Evolutionary conservation across 1,284 basidiomycete species (phyloP), one percentile per base, ranked within the genome.

Genomic region (Cystodermella granulosa): DNA sequence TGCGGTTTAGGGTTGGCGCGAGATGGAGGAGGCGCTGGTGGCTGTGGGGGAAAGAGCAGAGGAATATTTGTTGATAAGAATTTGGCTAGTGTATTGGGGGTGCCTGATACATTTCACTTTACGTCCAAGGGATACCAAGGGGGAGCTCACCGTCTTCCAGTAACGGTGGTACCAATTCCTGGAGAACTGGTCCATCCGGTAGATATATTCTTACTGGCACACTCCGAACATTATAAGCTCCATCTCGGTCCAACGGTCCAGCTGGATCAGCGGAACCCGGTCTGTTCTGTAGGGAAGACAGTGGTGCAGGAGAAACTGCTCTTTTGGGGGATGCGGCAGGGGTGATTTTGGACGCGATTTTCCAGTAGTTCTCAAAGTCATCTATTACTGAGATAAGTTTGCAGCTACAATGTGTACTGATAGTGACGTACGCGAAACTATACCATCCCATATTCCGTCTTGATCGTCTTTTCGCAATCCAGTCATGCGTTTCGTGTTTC

Each of bases 341-440:
- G 43, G 85, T 81, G 53, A 98, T 78, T 60, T 94, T 93, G 8
- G 85, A 80, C 2, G 91, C 91, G 53, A 97, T 87, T 34, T 87
- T 80, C 83, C 90, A 93, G 60, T 90, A 96, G 51, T 92, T 82
- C 55, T 97, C 93, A 61, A 94, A 97, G 64, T 95, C 93, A 67
- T 94, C 92, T 91, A 59, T 26, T 55, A 47, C 35, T 38, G 43
- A 38, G 8, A 39, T 43, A 41, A 7, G 18, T 16, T 23, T 17
- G 35, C 47, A 37, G 23, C 50, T 21, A 50, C 34, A 28, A 38
- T 38, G 17, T 23, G 31, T 22, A 36, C 31, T 42, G 40, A 28
- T 39, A 24, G 16, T 39, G n/a, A 70, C 87, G 67, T 59, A 92
- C 91, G 87, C 60, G 91, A 84, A 69, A 83, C 83, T 52, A 96